These are phyloP conservation scores for Xylariaceae sp. DNA, from an alignment of 2,329 filamentous ascomycete species.

Conservation along the genomic window DNA sequence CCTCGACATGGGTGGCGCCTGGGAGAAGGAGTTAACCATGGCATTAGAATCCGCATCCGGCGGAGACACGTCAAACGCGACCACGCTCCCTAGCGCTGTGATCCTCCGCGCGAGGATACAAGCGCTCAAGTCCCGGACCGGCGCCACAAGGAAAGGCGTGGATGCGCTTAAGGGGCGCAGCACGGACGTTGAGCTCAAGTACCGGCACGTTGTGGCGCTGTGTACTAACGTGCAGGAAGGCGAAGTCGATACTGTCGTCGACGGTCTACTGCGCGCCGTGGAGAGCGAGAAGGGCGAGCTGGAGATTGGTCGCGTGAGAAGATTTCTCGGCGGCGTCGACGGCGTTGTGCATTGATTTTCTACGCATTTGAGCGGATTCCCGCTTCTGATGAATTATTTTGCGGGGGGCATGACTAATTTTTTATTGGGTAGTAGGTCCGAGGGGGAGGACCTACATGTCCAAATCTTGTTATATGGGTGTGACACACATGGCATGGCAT, in stretches of 20 bases:
- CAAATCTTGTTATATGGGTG: not conserved
- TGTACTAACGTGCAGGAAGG: slow-evolving; percentile 80
- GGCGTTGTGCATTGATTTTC: slow-evolving; percentile 50
- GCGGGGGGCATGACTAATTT: not conserved
- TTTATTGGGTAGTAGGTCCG: too few species aligned
- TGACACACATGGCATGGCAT: not conserved
- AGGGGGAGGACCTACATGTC: too few species aligned
- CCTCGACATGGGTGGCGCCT: slow-evolving; percentile 50
- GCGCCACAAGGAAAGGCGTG: slow-evolving; percentile 67
- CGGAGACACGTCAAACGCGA: slow-evolving; percentile 41
- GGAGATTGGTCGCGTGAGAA: slow-evolving; percentile 74
- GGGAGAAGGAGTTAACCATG: slow-evolving; percentile 57
- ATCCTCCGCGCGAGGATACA: slow-evolving; percentile 69
- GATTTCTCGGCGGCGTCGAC: slow-evolving; percentile 80
- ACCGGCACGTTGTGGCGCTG: slow-evolving; percentile 82
- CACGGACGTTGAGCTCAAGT: slow-evolving; percentile 83
- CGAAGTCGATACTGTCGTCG: slow-evolving; percentile 79
- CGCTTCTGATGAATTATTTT: slow-evolving; percentile 28
- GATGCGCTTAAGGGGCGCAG: slow-evolving; percentile 75
- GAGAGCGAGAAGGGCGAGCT: slow-evolving; percentile 82
- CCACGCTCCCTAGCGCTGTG: slow-evolving; percentile 59
- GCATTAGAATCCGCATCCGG: slow-evolving; percentile 33
- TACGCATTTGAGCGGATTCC: too few species aligned
- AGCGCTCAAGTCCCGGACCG: slow-evolving; percentile 71
- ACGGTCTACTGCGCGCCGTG: slow-evolving; percentile 80